phyloP scores from a whole-genome alignment of 108 stramenopile genomes.

The Hondaea fermentalgiana region DNA sequence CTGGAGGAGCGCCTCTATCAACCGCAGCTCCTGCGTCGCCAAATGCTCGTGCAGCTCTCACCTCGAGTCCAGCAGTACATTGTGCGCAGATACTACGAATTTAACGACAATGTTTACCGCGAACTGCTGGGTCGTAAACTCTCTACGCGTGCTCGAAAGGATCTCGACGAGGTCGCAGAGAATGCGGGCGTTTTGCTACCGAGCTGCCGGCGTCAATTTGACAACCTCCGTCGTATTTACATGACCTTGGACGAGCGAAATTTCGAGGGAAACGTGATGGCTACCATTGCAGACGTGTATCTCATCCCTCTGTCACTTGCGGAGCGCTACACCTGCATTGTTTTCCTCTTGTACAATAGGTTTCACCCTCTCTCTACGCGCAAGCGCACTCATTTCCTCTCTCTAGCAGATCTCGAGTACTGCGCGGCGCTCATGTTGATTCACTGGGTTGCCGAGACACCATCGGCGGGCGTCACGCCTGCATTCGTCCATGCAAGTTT shows the following conservation, averaged over 20 bases:
- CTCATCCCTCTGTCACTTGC: not conserved
- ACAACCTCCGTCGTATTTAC: constrained; percentile 19
- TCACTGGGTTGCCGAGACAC: not conserved
- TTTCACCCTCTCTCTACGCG: not conserved
- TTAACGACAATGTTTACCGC: not conserved
- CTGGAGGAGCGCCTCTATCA: constrained; percentile 7
- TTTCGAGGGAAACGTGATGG: not conserved
- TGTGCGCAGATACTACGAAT: constrained; percentile 1
- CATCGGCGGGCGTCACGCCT: too few species aligned
- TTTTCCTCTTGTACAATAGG: constrained; percentile 1
- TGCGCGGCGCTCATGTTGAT: constrained; percentile 15
- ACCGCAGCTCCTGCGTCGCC: constrained; percentile 4
- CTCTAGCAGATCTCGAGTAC: not conserved
- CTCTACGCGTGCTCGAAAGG: constrained; percentile 13
- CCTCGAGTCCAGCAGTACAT: not conserved
- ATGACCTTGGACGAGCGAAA: constrained; percentile 7
- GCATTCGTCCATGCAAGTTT: not conserved
- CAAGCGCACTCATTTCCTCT: not conserved
- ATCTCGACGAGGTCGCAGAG: constrained; percentile 22
- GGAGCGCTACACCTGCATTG: not conserved
- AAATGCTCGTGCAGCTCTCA: not conserved
- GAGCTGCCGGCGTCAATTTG: constrained; percentile 13
- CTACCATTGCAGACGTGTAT: not conserved
- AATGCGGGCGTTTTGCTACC: not conserved
- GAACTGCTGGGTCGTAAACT: constrained; percentile 14